phyloP scores from a whole-genome alignment of 805 yeast genomes.

The Yarrowia yakushimensis region DNA sequence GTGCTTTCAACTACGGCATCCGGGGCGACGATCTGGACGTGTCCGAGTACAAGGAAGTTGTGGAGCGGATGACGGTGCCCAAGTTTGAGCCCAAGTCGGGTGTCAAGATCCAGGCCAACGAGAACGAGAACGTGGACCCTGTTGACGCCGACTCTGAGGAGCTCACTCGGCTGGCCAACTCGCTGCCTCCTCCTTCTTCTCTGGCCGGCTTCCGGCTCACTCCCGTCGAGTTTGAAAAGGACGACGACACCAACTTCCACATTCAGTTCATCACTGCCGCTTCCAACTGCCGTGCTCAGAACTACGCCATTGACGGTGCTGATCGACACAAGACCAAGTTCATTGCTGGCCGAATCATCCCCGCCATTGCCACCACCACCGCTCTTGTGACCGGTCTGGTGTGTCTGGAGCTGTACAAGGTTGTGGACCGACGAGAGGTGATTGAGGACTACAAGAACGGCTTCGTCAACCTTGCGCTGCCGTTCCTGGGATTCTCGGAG shows the following conservation, averaged over 20 bases:
- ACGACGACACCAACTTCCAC: conserved; percentile 94
- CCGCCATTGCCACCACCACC: conserved; percentile 99
- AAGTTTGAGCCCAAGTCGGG: conserved; percentile 74
- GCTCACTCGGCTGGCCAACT: conserved; percentile 63
- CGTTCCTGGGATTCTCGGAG: conserved; percentile 95
- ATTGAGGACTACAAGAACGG: conserved; percentile 91
- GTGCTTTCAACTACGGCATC: conserved; percentile 87
- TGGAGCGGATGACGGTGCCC: conserved; percentile 49
- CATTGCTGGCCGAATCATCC: conserved; percentile 97
- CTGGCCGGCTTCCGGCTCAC: conserved; percentile 81
- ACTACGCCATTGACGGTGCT: conserved; percentile 83
- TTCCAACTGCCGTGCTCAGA: conserved; percentile 91
- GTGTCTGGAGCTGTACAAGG: conserved; percentile 86
- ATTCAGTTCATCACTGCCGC: conserved; percentile 95
- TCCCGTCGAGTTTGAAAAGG: conserved; percentile 97
- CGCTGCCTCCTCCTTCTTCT: conserved; percentile 83
- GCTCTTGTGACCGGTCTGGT: conserved; percentile 94
- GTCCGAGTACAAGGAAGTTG: conserved; percentile 50
- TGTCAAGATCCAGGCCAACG: conserved; percentile 77
- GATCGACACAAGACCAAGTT: conserved; percentile 89
- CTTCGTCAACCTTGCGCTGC: conserved; percentile 84
- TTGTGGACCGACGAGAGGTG: conserved; percentile 64
- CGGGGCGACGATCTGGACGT: conserved; percentile 60
- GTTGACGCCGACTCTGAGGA: conserved; percentile 60
- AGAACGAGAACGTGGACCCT: conserved; percentile 79